A percentile compares a stretch with the other conserved stretches of the same genome.
Evolutionary conservation across 495 filamentous ascomycete species (phyloP).

Genomic region (Lepidopterella palustris): DNA sequence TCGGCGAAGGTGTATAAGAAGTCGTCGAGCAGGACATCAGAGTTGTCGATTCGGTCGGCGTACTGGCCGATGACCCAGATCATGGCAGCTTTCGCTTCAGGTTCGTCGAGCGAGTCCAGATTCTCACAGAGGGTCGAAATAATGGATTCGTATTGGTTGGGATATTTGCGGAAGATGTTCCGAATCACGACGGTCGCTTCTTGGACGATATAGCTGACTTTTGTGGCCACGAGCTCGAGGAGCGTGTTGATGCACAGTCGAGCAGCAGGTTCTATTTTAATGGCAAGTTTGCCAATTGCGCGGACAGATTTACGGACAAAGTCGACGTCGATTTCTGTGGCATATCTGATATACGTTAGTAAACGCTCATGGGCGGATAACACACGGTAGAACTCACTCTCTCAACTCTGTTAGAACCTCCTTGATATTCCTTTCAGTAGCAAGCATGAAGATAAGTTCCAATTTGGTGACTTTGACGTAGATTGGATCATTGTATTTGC

Average conservation of each 20-base stretch:
- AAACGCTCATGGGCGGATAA: neutral
- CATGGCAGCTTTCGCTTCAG: constrained; percentile 99
- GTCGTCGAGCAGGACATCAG: constrained; percentile 86
- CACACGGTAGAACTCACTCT: constrained; percentile 52
- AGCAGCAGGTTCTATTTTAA: constrained; percentile 96
- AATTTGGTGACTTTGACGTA: constrained; percentile 99
- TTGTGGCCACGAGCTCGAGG: constrained; percentile 91
- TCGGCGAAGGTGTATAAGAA: constrained; percentile 91
- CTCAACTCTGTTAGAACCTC: constrained; percentile 90
- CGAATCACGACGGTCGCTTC: constrained; percentile 99
- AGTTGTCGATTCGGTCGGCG: constrained; percentile 93
- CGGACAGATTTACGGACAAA: constrained; percentile 97
- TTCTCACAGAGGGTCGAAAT: constrained; percentile 94
- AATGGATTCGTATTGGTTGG: constrained; percentile 96
- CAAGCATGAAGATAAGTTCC: constrained; percentile 98
- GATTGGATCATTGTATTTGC: constrained; percentile 99
- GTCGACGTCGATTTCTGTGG: constrained; percentile 97
- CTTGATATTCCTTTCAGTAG: constrained; percentile 90
- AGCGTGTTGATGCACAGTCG: constrained; percentile 85
- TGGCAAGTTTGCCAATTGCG: constrained; percentile 95
- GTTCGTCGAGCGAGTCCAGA: constrained; percentile 93
- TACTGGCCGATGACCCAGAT: constrained; percentile 99
- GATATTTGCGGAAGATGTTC: constrained; percentile 99
- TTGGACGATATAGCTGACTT: constrained; percentile 98
- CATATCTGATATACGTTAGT: constrained; percentile 52